A percentile compares a stretch with the other conserved stretches of the same genome.
These are phyloP conservation scores for Elsinoe ampelina DNA, from an alignment of 2,329 filamentous ascomycete species.

Conservation along the genomic window DNA sequence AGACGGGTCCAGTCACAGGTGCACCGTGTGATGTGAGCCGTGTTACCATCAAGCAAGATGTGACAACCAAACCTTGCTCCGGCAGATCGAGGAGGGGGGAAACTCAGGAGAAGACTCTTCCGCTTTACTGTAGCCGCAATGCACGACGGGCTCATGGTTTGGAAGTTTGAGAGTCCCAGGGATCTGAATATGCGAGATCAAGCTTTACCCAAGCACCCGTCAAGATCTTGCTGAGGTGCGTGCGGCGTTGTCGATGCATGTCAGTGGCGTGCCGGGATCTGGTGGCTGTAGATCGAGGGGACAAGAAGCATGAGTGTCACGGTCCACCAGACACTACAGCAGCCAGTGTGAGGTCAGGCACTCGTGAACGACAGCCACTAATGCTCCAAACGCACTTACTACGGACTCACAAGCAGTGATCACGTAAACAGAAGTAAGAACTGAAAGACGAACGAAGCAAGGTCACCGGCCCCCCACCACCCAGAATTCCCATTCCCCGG, in stretches of 20 bases:
- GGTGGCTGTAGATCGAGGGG: not conserved
- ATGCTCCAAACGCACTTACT: too few relatives aligned
- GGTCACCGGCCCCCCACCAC: too few relatives aligned
- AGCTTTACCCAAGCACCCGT: slow-evolving; percentile 5
- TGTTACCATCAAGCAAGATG: not conserved
- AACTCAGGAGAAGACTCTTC: not conserved
- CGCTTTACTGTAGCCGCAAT: slow-evolving; percentile 6
- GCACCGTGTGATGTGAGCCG: not conserved
- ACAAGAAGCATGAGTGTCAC: too few relatives aligned
- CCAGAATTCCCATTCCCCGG: too few relatives aligned
- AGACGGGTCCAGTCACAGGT: not conserved
- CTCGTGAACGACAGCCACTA: too few relatives aligned
- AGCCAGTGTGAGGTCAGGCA: too few relatives aligned
- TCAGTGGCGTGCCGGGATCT: not conserved
- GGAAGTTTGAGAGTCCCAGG: not conserved
- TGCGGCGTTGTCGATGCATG: not conserved
- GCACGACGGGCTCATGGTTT: not conserved
- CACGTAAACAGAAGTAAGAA: too few relatives aligned
- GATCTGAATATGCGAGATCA: not conserved
- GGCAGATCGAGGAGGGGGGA: not conserved
- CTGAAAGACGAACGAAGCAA: too few relatives aligned
- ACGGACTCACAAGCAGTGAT: too few relatives aligned
- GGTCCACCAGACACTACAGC: too few relatives aligned
- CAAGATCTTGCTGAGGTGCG: not conserved
- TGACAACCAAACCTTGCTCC: not conserved